These are phyloP conservation scores for Globisporangium echinulatum DNA, from an alignment of 352 stramenopile genomes.

Conservation along the genomic window DNA sequence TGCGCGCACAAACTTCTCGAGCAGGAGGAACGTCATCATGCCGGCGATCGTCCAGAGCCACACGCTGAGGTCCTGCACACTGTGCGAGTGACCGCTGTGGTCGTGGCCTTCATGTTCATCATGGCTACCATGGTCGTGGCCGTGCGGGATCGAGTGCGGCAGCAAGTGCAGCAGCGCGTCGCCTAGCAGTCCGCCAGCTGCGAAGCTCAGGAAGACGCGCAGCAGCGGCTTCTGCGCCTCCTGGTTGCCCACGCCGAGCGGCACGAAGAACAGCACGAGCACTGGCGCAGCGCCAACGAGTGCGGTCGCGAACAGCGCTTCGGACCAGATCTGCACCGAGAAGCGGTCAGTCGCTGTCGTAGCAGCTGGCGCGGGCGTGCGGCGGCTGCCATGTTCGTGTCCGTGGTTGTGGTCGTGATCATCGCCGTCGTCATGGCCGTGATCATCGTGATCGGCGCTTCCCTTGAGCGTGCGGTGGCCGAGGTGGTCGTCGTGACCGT, in stretches of 20 bases:
- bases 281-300: conserved; percentile 68
- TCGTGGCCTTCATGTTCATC: conserved; percentile 32
- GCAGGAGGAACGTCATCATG: conserved; percentile 71
- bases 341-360: conserved; percentile 25
- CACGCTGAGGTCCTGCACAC: conserved; percentile 50
- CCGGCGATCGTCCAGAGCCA: conserved; percentile 75
- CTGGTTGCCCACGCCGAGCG: conserved; percentile 43
- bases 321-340: conserved; percentile 38
- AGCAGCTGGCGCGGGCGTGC: conserved; percentile 3
- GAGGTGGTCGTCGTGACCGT: conserved; percentile 14
- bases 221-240: conserved; percentile 65
- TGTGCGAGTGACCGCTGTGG: conserved; percentile 46
- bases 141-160: conserved; percentile 72
- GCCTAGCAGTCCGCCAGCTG: conserved; percentile 80
- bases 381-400: conserved; percentile 9
- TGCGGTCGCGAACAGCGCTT: conserved; percentile 65
- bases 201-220: conserved; percentile 85
- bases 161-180: conserved; percentile 89
- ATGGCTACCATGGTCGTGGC: conserved; percentile 19
- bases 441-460: not conserved
- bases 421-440: conserved; percentile 16
- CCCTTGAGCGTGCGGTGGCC: conserved; percentile 6
- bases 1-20: conserved; percentile 77
- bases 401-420: conserved; percentile 12
- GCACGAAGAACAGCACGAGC: conserved; percentile 62